Percentiles rank a stretch among this genome's conserved stretches.
Conservation (phyloP, 1,139 yeast genomes). For the Pichia sp. region DNA sequence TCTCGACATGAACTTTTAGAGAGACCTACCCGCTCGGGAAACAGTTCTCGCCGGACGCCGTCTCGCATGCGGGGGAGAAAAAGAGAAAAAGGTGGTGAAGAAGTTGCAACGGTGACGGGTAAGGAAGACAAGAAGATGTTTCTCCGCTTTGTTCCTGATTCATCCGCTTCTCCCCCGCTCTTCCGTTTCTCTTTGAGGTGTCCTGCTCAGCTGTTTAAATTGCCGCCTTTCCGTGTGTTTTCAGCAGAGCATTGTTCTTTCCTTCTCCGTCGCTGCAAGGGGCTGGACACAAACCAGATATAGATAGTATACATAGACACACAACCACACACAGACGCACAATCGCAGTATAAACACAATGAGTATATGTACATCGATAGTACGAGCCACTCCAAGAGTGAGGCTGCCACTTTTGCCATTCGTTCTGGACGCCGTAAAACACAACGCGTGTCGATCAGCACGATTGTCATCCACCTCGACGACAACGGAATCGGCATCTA, state of each 20-base stretch:
- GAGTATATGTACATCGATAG: too few species aligned
- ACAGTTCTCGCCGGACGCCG: background rate
- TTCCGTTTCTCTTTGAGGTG: background rate
- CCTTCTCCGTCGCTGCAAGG: too few species aligned
- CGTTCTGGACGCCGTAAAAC: too few species aligned
- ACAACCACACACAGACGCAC: too few species aligned
- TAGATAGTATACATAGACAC: too few species aligned
- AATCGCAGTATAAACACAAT: too few species aligned
- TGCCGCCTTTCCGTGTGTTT: background rate
- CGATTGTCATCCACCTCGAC: too few species aligned
- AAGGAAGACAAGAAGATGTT: background rate
- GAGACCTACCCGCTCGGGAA: background rate
- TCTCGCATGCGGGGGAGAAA: background rate
- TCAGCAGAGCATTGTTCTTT: too few species aligned
- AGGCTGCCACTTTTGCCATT: too few species aligned
- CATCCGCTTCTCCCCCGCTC: background rate
- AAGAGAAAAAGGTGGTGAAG: background rate
- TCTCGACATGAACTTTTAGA: constrained; percentile 44
- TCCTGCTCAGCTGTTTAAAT: background rate
- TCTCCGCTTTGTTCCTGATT: constrained; percentile 2
- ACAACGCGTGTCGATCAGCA: too few species aligned
- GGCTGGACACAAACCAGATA: too few species aligned
- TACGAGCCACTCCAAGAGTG: too few species aligned
- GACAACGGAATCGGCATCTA: background rate
- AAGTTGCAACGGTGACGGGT: background rate